Evolutionary conservation across 495 filamentous ascomycete species (phyloP).

Genomic region (Lichina pygmaea): DNA sequence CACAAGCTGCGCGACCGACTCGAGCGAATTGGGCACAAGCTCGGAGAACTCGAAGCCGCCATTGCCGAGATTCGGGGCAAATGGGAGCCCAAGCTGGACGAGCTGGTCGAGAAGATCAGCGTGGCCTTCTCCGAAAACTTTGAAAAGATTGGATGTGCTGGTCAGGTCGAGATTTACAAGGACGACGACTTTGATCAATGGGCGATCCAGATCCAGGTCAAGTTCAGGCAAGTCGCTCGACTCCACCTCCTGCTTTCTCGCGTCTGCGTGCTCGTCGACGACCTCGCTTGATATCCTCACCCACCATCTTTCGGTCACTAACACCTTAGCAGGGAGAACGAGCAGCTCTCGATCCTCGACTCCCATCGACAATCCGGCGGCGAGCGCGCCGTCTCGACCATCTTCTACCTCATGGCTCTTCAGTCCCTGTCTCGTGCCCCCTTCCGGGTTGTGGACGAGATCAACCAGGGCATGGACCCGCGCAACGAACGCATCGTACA

Average conservation of each 20-base stretch:
- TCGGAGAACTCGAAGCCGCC: slow-evolving; percentile 19
- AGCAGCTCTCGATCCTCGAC: slow-evolving; percentile 58
- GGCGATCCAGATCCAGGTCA: slow-evolving; percentile 82
- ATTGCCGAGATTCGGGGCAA: slow-evolving; percentile 28
- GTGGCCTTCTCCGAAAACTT: slow-evolving; percentile 78
- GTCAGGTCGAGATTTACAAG: slow-evolving; percentile 60
- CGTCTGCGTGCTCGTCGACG: neutral
- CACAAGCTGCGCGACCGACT: slow-evolving; percentile 16
- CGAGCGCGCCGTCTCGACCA: slow-evolving; percentile 85
- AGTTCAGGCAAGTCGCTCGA: slow-evolving; percentile 39
- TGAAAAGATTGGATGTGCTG: slow-evolving; percentile 80
- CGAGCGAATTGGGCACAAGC: slow-evolving; percentile 19
- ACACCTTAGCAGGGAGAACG: slow-evolving; percentile 31
- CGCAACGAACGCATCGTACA: slow-evolving; percentile 96
- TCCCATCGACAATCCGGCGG: slow-evolving; percentile 88
- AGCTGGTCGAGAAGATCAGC: slow-evolving; percentile 53
- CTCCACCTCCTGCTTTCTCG: neutral
- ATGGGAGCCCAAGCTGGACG: slow-evolving; percentile 74
- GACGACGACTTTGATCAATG: slow-evolving; percentile 74
- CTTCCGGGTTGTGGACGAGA: slow-evolving; percentile 99
- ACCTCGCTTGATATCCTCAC: neutral
- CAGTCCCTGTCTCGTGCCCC: slow-evolving; percentile 81
- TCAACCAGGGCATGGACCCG: slow-evolving; percentile 98
- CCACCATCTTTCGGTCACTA: neutral
- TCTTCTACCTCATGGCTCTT: slow-evolving; percentile 98